Evolutionary conservation across 352 stramenopile species (phyloP), one percentile per base, ranked within the genome.

Genomic region (Discostella stelligera): DNA sequence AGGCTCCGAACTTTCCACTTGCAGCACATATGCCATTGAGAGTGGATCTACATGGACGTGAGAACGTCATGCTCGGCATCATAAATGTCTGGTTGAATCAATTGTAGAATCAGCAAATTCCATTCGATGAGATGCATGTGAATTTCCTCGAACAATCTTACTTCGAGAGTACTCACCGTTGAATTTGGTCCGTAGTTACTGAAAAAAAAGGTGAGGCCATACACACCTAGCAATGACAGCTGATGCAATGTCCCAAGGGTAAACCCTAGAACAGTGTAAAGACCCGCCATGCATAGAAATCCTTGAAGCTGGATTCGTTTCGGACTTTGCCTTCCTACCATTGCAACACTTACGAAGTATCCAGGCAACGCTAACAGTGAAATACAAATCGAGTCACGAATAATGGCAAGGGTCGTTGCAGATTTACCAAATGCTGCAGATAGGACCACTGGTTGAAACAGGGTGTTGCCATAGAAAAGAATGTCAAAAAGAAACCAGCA

Each of bases 401-500:
- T 25, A 80, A 58, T 60, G 61, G 18, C 30, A 71, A 66, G 60
- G 70, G 77, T 23, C 18, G 30, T 68, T 74, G 74, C 50, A 2
- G 69, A 64, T 30, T 70, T 30, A 70, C 80, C 80, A 86, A 93
- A 93, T 11, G 86, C 88, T 32, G 86, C 79, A 50, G 77, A 68
- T 32, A 93, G 58, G 5, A 93, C 88, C 61, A 92, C 77, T 2
- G 86, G 86, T 72, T 92, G 84, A 73, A 93, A 93, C 5, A 93
- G 67, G 7, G 84, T 83, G 63, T 93, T 93, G 0, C 88, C 88
- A 59, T 93, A 93, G 74, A 93, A 93, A 48, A 93, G 27, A 32
- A 93, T 75, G 68, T 93, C 88, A 71, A 93, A 92, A 0, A 93
- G 63, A 23, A 91, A 85, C 88, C 88, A 93, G 21, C 77, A 87